Evolutionary conservation across 2,329 filamentous ascomycete species (phyloP), one percentile per base, ranked within the genome.

Genomic region (Penicillium freii): DNA sequence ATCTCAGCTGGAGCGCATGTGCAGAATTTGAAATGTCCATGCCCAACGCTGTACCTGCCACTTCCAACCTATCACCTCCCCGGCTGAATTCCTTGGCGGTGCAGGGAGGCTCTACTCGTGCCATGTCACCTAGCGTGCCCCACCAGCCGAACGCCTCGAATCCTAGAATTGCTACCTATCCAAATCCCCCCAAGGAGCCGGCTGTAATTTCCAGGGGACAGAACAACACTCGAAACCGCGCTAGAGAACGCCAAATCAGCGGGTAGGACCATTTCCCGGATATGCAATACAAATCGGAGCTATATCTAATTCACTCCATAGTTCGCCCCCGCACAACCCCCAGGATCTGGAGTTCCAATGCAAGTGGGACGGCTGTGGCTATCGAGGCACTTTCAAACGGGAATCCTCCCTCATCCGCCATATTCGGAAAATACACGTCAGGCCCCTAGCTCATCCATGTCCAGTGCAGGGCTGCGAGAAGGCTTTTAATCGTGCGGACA

Each of bases 341-440:
- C 5, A 25, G 3, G 21, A 17, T 23, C 23, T 1, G 0, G 23
- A 43, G 23, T 43, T 43, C 15, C 40, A 27, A 43, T 43, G 40
- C 40, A 43, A 43, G 15, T 43, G 40, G 39, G 34, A 58, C 31
- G 59, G 52, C 38, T 65, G 62, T n/a, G 27, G 2, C 25, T 63
- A 61, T 40, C 1, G 42, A 5, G 59, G 58, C 5, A 36, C 34
- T 33, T 65, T 63, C 50, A 54, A 48, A 33, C 59, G 50, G 3
- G 49, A 61, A 38, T 43, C 46, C 9, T 57, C 54, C 6, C 46
- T 65, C 13, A 40, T 63, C 5, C 62, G 62, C 27, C 62, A 65
- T 40, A 10, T 65, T 17, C 56, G 52, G 34, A 54, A 60, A 3
- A 57, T 61, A 21, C 62, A 65, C 31, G 34, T 65, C 27, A 51